Conservation (phyloP, 176 grass and related monocot genomes). For the Dendrocalamus sinicus region DNA sequence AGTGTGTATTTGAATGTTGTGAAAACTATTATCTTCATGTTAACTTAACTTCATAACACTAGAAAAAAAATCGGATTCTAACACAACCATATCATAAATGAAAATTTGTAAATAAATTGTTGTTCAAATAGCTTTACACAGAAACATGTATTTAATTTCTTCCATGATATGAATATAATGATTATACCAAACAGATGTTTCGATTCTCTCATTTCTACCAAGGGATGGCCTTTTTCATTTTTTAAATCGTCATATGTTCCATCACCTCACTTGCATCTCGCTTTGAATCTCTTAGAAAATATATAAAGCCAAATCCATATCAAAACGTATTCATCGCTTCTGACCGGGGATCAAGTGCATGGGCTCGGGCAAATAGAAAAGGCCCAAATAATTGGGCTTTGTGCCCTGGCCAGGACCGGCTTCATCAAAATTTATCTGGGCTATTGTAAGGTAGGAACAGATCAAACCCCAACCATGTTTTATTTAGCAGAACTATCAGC, state of each 20-base stretch:
- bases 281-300: background rate
- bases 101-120: background rate
- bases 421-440: background rate
- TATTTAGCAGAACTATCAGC: background rate
- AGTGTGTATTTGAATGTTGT: background rate
- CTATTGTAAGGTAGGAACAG: background rate
- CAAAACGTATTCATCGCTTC: background rate
- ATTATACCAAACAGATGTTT: background rate
- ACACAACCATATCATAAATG: too few relatives aligned
- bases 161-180: background rate
- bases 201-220: background rate
- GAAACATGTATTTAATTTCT: background rate
- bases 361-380: background rate
- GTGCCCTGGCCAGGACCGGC: background rate
- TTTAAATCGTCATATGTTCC: background rate
- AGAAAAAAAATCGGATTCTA: too few relatives aligned
- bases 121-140: background rate
- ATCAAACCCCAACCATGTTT: background rate
- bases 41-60: too few relatives aligned
- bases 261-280: background rate
- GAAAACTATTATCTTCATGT: background rate
- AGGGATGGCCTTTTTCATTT: background rate
- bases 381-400: background rate
- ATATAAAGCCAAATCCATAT: background rate
- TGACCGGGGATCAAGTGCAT: background rate